A percentile compares a stretch with the other conserved stretches of the same genome.
Evolutionary conservation across 306 rosid genomes (phyloP).

Genomic region (Quercus variabilis): DNA sequence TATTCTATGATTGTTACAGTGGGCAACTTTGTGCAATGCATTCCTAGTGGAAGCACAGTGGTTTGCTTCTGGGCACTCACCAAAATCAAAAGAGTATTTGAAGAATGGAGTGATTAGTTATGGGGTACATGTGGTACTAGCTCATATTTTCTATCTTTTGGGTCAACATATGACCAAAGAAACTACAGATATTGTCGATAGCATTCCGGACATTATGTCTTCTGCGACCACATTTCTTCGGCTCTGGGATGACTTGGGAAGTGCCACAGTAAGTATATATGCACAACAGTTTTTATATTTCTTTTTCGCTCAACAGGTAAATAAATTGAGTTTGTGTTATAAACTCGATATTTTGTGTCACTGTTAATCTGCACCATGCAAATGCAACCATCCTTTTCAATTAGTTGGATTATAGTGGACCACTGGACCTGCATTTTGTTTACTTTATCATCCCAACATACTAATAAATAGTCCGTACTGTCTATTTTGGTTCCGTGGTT

Average conservation of each 20-base stretch:
- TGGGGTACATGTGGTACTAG: conserved; percentile 32
- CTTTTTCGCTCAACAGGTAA: too few relatives aligned
- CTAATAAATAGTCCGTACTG: too few relatives aligned
- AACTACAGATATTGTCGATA: background rate
- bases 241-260: conserved; percentile 32
- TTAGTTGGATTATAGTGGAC: too few relatives aligned
- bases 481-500: too few relatives aligned
- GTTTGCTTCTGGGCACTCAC: conserved; percentile 22
- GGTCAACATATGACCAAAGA: conserved; percentile 16
- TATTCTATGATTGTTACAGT: conserved; percentile 9
- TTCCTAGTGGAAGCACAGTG: conserved; percentile 31
- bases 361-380: too few relatives aligned
- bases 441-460: too few relatives aligned
- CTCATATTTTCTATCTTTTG: conserved; percentile 23
- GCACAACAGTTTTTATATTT: background rate
- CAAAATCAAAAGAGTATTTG: conserved; percentile 27
- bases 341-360: too few relatives aligned
- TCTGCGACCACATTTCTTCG: conserved; percentile 19
- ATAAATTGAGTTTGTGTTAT: too few relatives aligned
- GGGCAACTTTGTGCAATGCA: conserved; percentile 36
- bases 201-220: conserved; percentile 5
- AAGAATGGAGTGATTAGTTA: conserved; percentile 18
- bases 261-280: conserved; percentile 4
- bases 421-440: too few relatives aligned
- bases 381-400: too few relatives aligned